These are phyloP conservation scores for Vanrija sp. DNA, from an alignment of 1,284 basidiomycete genomes.

Conservation along the genomic window DNA sequence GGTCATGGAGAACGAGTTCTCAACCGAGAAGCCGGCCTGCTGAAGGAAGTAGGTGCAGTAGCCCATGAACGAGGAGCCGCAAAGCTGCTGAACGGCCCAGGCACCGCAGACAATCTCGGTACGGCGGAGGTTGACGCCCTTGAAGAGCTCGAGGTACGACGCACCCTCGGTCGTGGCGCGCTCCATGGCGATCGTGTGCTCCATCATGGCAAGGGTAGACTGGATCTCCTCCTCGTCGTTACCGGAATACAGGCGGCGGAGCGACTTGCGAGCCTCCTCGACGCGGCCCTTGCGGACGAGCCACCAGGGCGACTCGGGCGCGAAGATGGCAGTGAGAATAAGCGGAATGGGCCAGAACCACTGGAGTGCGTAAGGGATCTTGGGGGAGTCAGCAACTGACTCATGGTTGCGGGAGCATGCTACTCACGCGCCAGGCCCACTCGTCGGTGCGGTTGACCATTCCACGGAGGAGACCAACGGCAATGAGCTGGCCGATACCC, in stretches of 20 bases:
- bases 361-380: slow-evolving; percentile 5
- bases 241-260: slow-evolving; percentile 14
- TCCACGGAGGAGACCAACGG: slow-evolving; percentile 41
- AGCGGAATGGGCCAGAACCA: slow-evolving; percentile 47
- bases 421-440: slow-evolving; percentile 28
- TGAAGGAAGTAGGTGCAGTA: slow-evolving; percentile 27
- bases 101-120: slow-evolving; percentile 13
- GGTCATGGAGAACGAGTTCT: too few relatives aligned
- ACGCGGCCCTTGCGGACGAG: slow-evolving; percentile 32
- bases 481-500: slow-evolving; percentile 39
- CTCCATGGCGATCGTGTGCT: slow-evolving; percentile 31
- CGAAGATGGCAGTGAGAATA: slow-evolving; percentile 30
- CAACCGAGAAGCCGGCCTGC: slow-evolving; percentile 10
- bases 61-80: slow-evolving; percentile 11
- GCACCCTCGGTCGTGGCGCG: slow-evolving; percentile 8
- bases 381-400: slow-evolving; percentile 6
- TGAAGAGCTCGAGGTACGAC: slow-evolving; percentile 24
- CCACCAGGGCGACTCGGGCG: slow-evolving; percentile 33
- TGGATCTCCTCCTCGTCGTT: slow-evolving; percentile 21
- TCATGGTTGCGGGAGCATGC: slow-evolving; percentile 19
- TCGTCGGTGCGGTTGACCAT: slow-evolving; percentile 45
- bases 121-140: slow-evolving; percentile 17
- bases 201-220: slow-evolving; percentile 27
- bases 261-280: slow-evolving; percentile 27
- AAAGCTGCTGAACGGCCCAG: not conserved